Evolutionary conservation across 345 rosid genomes (phyloP).

Genomic region (Citrus mangshanensis): DNA sequence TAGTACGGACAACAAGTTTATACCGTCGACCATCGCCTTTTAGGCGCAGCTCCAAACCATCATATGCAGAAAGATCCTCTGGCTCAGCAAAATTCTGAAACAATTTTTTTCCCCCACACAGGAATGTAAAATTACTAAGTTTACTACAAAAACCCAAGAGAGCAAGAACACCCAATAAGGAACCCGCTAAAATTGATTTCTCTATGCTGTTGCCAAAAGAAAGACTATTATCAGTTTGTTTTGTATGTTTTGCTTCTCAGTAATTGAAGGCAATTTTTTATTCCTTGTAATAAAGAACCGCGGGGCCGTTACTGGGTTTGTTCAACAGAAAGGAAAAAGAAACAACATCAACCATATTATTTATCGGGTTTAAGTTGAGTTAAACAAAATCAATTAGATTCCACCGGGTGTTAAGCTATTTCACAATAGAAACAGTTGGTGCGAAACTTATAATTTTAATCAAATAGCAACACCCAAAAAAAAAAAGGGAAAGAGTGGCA

Average conservation of each 20-base stretch:
- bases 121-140: not conserved
- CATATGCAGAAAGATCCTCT: slow-evolving; percentile 83
- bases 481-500: not conserved
- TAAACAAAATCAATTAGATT: not conserved
- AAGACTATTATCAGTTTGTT: not conserved
- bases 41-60: slow-evolving; percentile 74
- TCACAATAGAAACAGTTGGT: not conserved
- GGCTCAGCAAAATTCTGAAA: slow-evolving; percentile 75
- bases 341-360: not conserved
- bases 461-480: not conserved
- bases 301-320: not conserved
- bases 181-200: not conserved
- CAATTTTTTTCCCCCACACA: not conserved
- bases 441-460: not conserved
- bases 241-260: too few relatives aligned
- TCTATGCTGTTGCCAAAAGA: not conserved
- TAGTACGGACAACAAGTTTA: slow-evolving; percentile 74
- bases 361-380: too few relatives aligned
- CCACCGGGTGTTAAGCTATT: not conserved
- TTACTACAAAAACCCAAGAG: not conserved
- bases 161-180: not conserved
- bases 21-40: slow-evolving; percentile 89
- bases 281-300: too few relatives aligned
- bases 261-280: too few relatives aligned
- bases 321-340: not conserved